These are phyloP conservation scores for Suillus brevipes DNA, from an alignment of 768 basidiomycete genomes.

Conservation along the genomic window DNA sequence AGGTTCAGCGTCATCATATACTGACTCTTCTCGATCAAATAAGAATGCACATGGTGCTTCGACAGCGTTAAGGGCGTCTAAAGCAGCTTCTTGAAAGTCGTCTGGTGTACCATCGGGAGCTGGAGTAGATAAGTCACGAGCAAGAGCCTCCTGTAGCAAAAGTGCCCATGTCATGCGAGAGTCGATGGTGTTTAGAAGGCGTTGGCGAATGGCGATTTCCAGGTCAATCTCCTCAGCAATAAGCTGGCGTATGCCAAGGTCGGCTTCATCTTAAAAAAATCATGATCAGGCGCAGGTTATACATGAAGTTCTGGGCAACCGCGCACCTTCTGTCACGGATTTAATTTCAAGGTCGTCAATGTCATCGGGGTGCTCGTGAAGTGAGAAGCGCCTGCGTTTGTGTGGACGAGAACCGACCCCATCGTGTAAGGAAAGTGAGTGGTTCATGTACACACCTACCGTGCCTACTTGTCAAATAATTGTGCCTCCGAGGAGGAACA, in stretches of 20 bases:
- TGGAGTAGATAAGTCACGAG: constrained; percentile 18
- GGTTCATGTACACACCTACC: constrained; percentile 28
- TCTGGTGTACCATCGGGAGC: constrained; percentile 17
- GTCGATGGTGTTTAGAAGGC: constrained; percentile 42
- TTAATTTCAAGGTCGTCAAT: constrained; percentile 12
- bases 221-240: constrained; percentile 42
- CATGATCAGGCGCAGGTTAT: neutral
- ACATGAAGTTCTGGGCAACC: neutral
- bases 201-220: constrained; percentile 43
- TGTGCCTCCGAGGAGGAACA: neutral
- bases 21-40: constrained; percentile 31
- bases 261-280: constrained; percentile 15
- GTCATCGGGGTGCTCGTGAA: constrained; percentile 11
- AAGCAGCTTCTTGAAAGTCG: constrained; percentile 40
- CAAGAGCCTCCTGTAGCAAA: constrained; percentile 38
- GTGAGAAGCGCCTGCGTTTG: constrained; percentile 15
- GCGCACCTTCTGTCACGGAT: constrained; percentile 21
- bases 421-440: constrained; percentile 17
- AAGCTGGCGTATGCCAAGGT: constrained; percentile 16
- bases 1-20: constrained; percentile 13
- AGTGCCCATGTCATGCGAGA: constrained; percentile 49
- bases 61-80: constrained; percentile 42
- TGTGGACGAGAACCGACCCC: constrained; percentile 14
- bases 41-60: constrained; percentile 41
- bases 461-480: neutral